Base-by-base conservation (phyloP, 2,329 filamentous ascomycete genomes). In the Elsinoe ampelina region DNA sequence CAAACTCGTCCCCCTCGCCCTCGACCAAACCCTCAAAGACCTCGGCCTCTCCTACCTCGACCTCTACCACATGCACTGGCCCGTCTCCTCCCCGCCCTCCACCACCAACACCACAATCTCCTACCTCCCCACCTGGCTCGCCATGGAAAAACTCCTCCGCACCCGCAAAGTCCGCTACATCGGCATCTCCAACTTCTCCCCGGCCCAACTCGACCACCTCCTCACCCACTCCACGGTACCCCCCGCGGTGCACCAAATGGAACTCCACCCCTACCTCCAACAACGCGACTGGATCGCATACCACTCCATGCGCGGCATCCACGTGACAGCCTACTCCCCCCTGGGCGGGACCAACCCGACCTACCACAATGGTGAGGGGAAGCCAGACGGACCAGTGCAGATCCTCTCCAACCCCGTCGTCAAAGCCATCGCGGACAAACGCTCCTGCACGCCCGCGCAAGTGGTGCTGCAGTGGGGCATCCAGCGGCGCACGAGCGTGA, bases 211-310 rank as follows among this genome's bases (percentile, higher is more conserved):
- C 12, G 69, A 78, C 61, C 65, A 71, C 57, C 71, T 81, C 57
- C 63, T 76, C 61, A 76, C 77, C 66, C 81, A 82, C 4, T 83
- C 83, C 52, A 79, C 77, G 63, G 68, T 86, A 59, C 67, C 74
- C 2, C 88, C 88, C 0, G 83, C 80, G 5, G 79, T 87, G 60
- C 91, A 92, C 73, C 87, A 93, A 76, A 86, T 92, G 66, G 87
- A 92, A 73, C 84, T 81, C 65, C 86, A 93, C 70, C 86, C 87
- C 0, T 88, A 89, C 45, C 70, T 82, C 12, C 80, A 77, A 35
- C 80, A 82, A 62, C 68, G 73, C 58, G 74, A 78, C 55, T 76
- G 77, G 61, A 67, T 80, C 26, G 70, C 76, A 51, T 78, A 75
- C 64, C 79, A 78, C 65, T 71, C 74, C 48, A 63, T 71, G 30